Conservation (phyloP, 2,329 filamentous ascomycete species). For the Fusarium sp. region DNA sequence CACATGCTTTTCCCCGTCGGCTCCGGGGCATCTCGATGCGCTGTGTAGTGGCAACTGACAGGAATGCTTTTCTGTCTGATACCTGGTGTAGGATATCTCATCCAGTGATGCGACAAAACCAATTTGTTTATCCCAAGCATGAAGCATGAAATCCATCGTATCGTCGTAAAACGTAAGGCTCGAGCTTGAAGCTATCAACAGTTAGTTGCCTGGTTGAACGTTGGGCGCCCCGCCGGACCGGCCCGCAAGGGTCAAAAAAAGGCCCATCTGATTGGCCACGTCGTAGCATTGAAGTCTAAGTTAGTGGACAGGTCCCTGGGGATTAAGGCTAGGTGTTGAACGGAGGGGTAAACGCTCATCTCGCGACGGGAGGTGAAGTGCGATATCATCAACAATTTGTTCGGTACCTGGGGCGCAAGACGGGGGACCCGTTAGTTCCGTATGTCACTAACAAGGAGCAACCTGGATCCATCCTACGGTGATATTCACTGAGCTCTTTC, state of each 20-base stretch:
- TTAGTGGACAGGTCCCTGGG: slow-evolving; percentile 22
- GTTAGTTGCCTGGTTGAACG: slow-evolving; percentile 10
- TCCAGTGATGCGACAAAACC: not conserved
- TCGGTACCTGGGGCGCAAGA: not conserved
- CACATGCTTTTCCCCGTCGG: not conserved
- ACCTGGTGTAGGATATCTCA: not conserved
- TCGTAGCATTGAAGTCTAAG: not conserved
- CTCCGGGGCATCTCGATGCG: not conserved
- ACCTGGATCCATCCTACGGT: not conserved
- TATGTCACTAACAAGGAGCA: not conserved
- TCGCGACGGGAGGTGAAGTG: slow-evolving; percentile 1
- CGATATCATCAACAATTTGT: slow-evolving; percentile 22
- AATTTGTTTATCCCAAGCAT: not conserved
- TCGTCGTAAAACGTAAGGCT: not conserved
- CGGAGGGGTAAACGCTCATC: slow-evolving; percentile 30
- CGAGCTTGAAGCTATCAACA: slow-evolving; percentile 9
- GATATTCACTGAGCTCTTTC: slow-evolving; percentile 15
- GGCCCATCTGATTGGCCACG: slow-evolving; percentile 27
- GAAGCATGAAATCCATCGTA: slow-evolving; percentile 5
- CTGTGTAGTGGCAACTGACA: not conserved
- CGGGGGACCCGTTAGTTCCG: not conserved
- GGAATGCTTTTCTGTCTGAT: not conserved
- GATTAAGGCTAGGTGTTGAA: slow-evolving; percentile 15
- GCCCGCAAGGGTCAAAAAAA: slow-evolving; percentile 33
- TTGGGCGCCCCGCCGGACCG: slow-evolving; percentile 41